Base-by-base conservation (phyloP, 352 stramenopile species). In the Discostella stelligera region DNA sequence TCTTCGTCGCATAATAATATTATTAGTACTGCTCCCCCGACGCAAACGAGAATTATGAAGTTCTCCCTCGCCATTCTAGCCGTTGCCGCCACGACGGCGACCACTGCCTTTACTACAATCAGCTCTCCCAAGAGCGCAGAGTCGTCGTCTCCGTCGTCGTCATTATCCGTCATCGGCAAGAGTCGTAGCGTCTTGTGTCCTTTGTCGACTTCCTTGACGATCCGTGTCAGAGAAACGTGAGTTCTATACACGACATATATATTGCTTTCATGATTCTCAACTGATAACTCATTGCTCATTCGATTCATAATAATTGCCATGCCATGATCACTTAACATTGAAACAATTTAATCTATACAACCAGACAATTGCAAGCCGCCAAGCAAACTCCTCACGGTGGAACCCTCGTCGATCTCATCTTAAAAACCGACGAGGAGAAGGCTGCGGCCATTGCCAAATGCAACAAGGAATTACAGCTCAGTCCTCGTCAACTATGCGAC, bases 401-500 rank as follows among this genome's bases (percentile, higher is more conserved):
- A 68, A 79, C 53, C 11, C 80, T 94, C 25, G 82, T 94, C 5
- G 85, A 94, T 71, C 74, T 91, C 27, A 89, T 94, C 71, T 56
- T 90, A 18, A 90, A 89, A 62, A 68, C 71, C 32, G 83, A 86
- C 21, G 84, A 84, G 14, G 89, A 87, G 10, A 91, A 93, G 71
- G 71, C 86, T n/a, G 85, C 85, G 39, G 89, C 89, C 32, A 84
- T 93, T 66, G 84, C 88, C 74, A 89, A 88, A 60, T 88, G 80
- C 76, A 92, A 80, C 10, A 86, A 87, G 61, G 79, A 86, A 41
- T 55, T 96, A 27, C 78, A 95, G 77, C 85, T 95, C 11, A 89
- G 76, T 27, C 83, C 93, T 60, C 89, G 93, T 83, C 93, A 97
- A 80, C 83, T 96, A 52, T 97, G 94, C 75, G 94, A 97, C 87